Conservation (phyloP, 2,329 filamentous ascomycete species). For the Echinosphaeria canescens region DNA sequence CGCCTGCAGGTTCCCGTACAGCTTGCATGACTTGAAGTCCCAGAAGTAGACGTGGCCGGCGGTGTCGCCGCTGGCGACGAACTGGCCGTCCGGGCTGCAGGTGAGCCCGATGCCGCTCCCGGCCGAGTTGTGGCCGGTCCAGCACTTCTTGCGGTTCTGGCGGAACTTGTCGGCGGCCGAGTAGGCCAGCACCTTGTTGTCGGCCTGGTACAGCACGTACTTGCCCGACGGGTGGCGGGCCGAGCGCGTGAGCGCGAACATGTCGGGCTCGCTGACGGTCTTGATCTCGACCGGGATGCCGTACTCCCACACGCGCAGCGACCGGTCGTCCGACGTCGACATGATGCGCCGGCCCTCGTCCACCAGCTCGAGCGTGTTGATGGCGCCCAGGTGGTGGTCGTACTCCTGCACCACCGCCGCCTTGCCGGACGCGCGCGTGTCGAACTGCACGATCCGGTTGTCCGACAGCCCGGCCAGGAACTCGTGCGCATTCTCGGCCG, state of each 20-base stretch:
- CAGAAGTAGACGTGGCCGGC: constrained; percentile 87
- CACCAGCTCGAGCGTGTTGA: constrained; percentile 95
- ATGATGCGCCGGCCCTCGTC: constrained; percentile 92
- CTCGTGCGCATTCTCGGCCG: constrained; percentile 55
- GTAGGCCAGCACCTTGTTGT: constrained; percentile 96
- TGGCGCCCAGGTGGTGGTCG: constrained; percentile 90
- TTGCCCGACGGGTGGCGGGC: constrained; percentile 75
- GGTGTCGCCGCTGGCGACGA: constrained; percentile 70
- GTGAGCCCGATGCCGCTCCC: constrained; percentile 83
- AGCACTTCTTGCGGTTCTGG: constrained; percentile 93
- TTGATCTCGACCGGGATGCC: constrained; percentile 63
- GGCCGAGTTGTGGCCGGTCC: constrained; percentile 87
- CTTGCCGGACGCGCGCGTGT: constrained; percentile 53
- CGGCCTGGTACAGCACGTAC: constrained; percentile 84
- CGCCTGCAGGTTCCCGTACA: constrained; percentile 91
- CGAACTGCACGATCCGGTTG: constrained; percentile 97
- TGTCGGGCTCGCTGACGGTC: constrained; percentile 91
- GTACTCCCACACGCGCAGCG: constrained; percentile 92
- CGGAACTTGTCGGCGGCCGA: constrained; percentile 88
- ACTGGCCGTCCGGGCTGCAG: constrained; percentile 79
- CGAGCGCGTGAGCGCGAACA: constrained; percentile 87
- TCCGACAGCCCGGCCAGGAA: constrained; percentile 95
- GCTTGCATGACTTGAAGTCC: constrained; percentile 99
- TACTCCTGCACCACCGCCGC: constrained; percentile 93
- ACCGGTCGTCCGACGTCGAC: constrained; percentile 95